Base-by-base conservation (phyloP, 495 filamentous ascomycete species). In the Haplographium delicatum region DNA sequence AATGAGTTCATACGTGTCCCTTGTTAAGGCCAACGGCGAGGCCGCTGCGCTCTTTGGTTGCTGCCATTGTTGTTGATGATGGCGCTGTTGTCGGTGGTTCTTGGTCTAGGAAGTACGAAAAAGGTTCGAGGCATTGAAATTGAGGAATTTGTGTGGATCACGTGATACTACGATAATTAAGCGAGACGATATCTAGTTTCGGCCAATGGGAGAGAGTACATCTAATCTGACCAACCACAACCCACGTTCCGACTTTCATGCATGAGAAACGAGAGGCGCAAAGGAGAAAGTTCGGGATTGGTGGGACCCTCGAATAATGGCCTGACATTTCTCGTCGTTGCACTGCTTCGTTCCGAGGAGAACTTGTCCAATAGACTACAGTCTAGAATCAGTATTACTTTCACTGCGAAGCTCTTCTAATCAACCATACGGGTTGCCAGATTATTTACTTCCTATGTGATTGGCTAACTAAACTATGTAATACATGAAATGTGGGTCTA, bases 21-120 rank as follows among this genome's bases (percentile, higher is more conserved):
- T 80, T 83, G 76, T 96, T 95, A 65, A 89, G 68, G 66, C 91
- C 91, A 67, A 83, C 73, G 72, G 81, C 75, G 63, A 95, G 78
- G 72, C 88, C 88, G 70, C 76, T 79, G 66, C 82, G 80, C 71
- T 82, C 80, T 62, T 64, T 72, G 64, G 43, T 34, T 65, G 75
- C 72, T 56, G 67, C 57, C 51, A 75, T 76, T 78, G 82, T 84
- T 65, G 68, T 57, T 45, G 42, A 24, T 69, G 58, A 51, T 56
- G 51, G 52, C 48, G 59, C 46, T 62, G 58, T 54, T 37, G 54
- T 47, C 33, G 35, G n/a, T n/a, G n/a, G n/a, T n/a, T n/a, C n/a
- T n/a, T n/a, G n/a, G n/a, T n/a, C n/a, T n/a, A n/a, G n/a, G n/a
- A n/a, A n/a, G n/a, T n/a, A 9, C 28, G 23, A 25, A 16, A 51